Evolutionary conservation across 176 grass and related monocot genomes (phyloP).

Genomic region (Carex parvula): DNA sequence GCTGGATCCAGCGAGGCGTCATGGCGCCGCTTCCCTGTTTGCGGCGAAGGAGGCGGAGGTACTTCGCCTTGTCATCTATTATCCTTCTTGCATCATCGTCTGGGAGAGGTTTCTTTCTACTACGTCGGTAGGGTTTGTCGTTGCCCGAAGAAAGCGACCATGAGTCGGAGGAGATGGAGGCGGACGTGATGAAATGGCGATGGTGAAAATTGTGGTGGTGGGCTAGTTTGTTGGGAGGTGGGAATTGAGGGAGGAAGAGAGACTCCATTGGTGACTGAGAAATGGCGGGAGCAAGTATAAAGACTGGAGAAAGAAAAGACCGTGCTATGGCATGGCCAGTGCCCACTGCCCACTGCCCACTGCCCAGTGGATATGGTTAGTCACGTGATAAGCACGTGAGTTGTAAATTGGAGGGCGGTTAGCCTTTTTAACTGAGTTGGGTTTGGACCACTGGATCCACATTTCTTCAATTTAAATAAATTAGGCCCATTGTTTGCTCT

Average conservation of each 20-base stretch:
- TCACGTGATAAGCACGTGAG: conserved; percentile 29
- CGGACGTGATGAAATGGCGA: conserved; percentile 10
- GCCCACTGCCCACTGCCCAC: no score
- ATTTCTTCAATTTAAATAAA: not conserved
- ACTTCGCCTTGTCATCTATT: conserved; percentile 68
- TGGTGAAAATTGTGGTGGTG: not conserved
- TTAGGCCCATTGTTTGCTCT: conserved; percentile 19
- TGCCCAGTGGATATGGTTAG: not conserved
- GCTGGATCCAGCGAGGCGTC: conserved; percentile 79
- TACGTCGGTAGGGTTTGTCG: conserved; percentile 13
- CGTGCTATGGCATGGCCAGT: not conserved
- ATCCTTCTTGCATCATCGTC: conserved; percentile 52
- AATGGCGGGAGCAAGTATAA: conserved; percentile 24
- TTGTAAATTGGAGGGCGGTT: not conserved
- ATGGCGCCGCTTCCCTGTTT: conserved; percentile 61
- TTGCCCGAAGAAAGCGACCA: conserved; percentile 58
- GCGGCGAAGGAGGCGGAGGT: conserved; percentile 58
- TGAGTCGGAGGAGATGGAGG: conserved; percentile 15
- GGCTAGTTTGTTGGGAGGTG: not conserved
- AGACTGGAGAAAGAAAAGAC: conserved; percentile 31
- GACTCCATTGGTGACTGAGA: conserved; percentile 16
- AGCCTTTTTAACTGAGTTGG: not conserved
- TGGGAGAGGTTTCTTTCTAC: conserved; percentile 22
- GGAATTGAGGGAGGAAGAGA: conserved; percentile 7
- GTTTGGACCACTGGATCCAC: not conserved